phyloP scores from a whole-genome alignment of 805 yeast species.

The Wickerhamiella siamensis region DNA sequence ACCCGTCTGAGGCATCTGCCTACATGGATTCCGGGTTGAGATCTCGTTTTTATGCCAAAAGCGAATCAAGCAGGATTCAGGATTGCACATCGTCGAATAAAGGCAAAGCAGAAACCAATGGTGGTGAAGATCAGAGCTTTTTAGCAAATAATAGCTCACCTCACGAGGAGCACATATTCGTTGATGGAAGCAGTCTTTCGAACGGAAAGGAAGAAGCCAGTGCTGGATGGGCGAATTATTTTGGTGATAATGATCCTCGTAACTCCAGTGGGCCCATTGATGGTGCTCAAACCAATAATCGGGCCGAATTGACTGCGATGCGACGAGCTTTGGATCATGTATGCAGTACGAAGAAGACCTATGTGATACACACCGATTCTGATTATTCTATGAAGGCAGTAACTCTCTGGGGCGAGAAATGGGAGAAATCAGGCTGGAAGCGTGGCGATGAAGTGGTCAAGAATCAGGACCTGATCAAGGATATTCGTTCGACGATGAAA shows the following conservation, averaged over 20 bases:
- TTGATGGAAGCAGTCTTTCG: constrained; percentile 65
- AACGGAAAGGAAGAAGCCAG: constrained; percentile 35
- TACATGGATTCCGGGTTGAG: neutral
- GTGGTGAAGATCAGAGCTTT: neutral
- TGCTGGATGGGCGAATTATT: constrained; percentile 70
- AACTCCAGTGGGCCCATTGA: constrained; percentile 42
- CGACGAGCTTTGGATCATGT: constrained; percentile 35
- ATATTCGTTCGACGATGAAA: constrained; percentile 26
- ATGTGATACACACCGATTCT: constrained; percentile 51
- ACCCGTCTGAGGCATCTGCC: constrained; percentile 33
- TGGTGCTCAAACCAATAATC: constrained; percentile 53
- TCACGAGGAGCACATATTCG: constrained; percentile 33
- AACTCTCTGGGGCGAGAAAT: constrained; percentile 40
- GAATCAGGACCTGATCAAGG: constrained; percentile 38
- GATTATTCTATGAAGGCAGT: constrained; percentile 45
- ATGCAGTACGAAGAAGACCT: constrained; percentile 16
- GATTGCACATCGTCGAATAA: neutral
- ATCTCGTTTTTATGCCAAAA: neutral
- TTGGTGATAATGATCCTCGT: constrained; percentile 39
- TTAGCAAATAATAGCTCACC: neutral
- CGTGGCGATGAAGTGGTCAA: constrained; percentile 29
- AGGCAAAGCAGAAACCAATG: neutral
- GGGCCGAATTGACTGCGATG: constrained; percentile 67
- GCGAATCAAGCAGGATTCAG: neutral
- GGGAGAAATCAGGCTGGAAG: constrained; percentile 46